A percentile compares a stretch with the other conserved stretches of the same genome.
Evolutionary conservation across 768 basidiomycete genomes (phyloP).

Genomic region (Coprinopsis sp.): DNA sequence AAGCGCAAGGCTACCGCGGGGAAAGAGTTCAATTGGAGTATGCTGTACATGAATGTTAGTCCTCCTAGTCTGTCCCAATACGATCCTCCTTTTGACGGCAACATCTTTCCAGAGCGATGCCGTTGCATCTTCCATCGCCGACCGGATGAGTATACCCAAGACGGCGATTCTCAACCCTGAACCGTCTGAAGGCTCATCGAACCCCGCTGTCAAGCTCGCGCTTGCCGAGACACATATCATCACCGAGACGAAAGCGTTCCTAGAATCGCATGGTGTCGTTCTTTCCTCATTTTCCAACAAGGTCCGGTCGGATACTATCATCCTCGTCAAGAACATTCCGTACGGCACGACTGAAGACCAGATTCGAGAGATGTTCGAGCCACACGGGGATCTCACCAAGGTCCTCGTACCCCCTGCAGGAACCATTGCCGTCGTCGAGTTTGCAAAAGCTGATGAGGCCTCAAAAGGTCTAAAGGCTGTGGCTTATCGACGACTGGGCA

Average conservation of each 20-base stretch:
- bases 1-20: slow-evolving; percentile 66
- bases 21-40: slow-evolving; percentile 87
- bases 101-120: slow-evolving; percentile 88
- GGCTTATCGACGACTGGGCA: slow-evolving; percentile 84
- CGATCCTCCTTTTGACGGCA: neutral
- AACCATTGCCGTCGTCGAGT: slow-evolving; percentile 90
- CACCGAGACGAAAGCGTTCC: slow-evolving; percentile 87
- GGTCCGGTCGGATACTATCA: slow-evolving; percentile 68
- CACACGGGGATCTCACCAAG: slow-evolving; percentile 64
- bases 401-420: slow-evolving; percentile 89
- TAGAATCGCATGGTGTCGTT: slow-evolving; percentile 72
- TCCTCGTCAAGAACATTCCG: slow-evolving; percentile 96
- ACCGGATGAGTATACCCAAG: slow-evolving; percentile 83
- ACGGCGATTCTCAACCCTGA: slow-evolving; percentile 85
- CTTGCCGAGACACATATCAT: slow-evolving; percentile 96
- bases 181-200: slow-evolving; percentile 39
- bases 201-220: slow-evolving; percentile 90
- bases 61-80: slow-evolving; percentile 6
- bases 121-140: slow-evolving; percentile 85
- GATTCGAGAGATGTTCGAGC: slow-evolving; percentile 75
- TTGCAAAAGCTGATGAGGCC: slow-evolving; percentile 66
- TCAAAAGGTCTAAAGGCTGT: slow-evolving; percentile 73
- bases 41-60: slow-evolving; percentile 97
- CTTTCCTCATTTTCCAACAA: slow-evolving; percentile 52
- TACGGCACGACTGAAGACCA: slow-evolving; percentile 76